These are phyloP conservation scores for Zostera marina DNA, from an alignment of 116 monocot genomes.

Conservation along the genomic window DNA sequence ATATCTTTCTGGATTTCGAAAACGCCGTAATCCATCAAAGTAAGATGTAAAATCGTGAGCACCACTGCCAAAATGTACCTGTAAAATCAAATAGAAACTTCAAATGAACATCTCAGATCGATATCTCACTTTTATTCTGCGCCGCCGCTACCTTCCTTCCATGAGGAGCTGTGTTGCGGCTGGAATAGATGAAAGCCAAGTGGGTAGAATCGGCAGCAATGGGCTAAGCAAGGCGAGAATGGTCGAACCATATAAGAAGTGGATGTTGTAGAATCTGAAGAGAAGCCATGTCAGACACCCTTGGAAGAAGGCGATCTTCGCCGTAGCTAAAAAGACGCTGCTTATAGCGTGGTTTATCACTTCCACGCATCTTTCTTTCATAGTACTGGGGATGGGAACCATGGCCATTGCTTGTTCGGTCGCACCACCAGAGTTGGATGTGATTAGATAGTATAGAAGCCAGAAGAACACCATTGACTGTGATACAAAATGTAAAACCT, in stretches of 20 bases:
- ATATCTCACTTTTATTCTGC: no score
- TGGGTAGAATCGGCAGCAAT: constrained; percentile 36
- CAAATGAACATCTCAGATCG: no score
- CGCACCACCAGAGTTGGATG: constrained; percentile 46
- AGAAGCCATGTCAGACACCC: constrained; percentile 47
- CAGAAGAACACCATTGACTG: constrained; percentile 52
- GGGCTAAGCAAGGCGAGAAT: constrained; percentile 34
- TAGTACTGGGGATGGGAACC: constrained; percentile 31
- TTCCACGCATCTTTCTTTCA: constrained; percentile 28
- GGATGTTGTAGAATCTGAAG: constrained; percentile 40
- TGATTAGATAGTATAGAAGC: constrained; percentile 56
- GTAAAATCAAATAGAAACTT: no score
- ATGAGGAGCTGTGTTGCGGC: constrained; percentile 34
- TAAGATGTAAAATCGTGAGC: constrained; percentile 28
- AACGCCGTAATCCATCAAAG: constrained; percentile 51
- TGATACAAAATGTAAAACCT: constrained; percentile 47
- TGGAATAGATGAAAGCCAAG: constrained; percentile 44
- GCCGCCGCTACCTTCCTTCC: constrained; percentile 24
- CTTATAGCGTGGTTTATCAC: constrained; percentile 50
- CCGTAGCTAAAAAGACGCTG: constrained; percentile 43
- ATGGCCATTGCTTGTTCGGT: constrained; percentile 42
- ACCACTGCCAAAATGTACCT: constrained; percentile 22
- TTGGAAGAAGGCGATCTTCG: constrained; percentile 52
- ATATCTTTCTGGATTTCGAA: constrained; percentile 39
- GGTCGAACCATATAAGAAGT: constrained; percentile 57